Percentiles rank a stretch among this genome's conserved stretches.
These are phyloP conservation scores for Fraxinus paxiana DNA, from an alignment of 305 asterid species.

Conservation along the genomic window DNA sequence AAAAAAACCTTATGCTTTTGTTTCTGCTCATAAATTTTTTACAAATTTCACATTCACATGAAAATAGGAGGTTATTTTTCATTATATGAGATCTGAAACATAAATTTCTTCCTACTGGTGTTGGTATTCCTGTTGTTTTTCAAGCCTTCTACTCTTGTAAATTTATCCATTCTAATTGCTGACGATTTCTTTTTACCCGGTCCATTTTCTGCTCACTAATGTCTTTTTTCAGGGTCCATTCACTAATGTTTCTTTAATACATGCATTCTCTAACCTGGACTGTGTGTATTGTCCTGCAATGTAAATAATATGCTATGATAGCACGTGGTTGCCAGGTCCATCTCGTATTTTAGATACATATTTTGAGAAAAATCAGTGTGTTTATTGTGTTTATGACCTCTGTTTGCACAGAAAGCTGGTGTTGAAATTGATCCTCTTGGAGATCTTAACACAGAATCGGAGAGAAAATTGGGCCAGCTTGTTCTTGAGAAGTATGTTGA, in stretches of 20 bases:
- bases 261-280: neutral
- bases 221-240: neutral
- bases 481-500: slow-evolving; percentile 63
- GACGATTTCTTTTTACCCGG: neutral
- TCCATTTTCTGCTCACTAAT: neutral
- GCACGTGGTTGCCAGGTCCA: neutral
- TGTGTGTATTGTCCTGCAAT: neutral
- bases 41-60: neutral
- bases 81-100: neutral
- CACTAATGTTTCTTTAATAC: neutral
- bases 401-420: slow-evolving; percentile 71
- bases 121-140: neutral
- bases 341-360: neutral
- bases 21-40: neutral
- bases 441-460: slow-evolving; percentile 87
- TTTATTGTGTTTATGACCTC: neutral
- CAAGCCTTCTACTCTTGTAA: neutral
- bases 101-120: neutral
- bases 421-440: slow-evolving; percentile 81
- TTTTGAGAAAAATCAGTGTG: neutral
- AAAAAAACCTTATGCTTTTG: neutral
- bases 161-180: neutral
- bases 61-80: neutral
- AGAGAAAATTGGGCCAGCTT: slow-evolving; percentile 83
- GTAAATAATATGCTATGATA: neutral